These are phyloP conservation scores for Amaranthus palmeri DNA, from an alignment of 148 eudicot genomes.

Conservation along the genomic window DNA sequence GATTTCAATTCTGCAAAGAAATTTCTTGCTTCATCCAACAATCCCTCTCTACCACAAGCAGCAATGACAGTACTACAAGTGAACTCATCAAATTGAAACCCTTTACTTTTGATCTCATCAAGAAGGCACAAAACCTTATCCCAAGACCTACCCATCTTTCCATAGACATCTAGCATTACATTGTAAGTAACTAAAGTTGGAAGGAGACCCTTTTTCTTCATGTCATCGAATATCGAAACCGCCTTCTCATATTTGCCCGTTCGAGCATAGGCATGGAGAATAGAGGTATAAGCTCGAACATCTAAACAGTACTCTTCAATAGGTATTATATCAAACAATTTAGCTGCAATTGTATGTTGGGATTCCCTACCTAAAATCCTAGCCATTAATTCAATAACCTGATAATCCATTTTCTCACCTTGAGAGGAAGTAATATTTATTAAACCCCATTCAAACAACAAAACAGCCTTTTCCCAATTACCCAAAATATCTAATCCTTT, in stretches of 20 bases:
- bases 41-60: constrained; percentile 90
- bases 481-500: constrained; percentile 69
- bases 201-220: constrained; percentile 47
- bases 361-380: constrained; percentile 79
- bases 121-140: constrained; percentile 50
- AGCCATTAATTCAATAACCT: constrained; percentile 61
- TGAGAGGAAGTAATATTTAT: constrained; percentile 26
- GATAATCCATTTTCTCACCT: constrained; percentile 41
- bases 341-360: constrained; percentile 53
- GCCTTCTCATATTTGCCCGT: constrained; percentile 62
- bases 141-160: constrained; percentile 92
- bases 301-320: constrained; percentile 52
- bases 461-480: constrained; percentile 52
- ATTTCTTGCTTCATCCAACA: constrained; percentile 70
- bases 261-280: constrained; percentile 72
- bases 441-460: constrained; percentile 75
- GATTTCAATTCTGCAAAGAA: constrained; percentile 60
- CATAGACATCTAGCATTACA: constrained; percentile 51
- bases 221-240: constrained; percentile 44
- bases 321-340: constrained; percentile 66
- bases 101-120: constrained; percentile 59
- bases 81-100: constrained; percentile 73
- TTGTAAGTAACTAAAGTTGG: constrained; percentile 78
- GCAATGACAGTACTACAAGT: constrained; percentile 89
- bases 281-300: constrained; percentile 61